Evolutionary conservation across 306 rosid species (phyloP).

Genomic region (Cicer arietinum): DNA sequence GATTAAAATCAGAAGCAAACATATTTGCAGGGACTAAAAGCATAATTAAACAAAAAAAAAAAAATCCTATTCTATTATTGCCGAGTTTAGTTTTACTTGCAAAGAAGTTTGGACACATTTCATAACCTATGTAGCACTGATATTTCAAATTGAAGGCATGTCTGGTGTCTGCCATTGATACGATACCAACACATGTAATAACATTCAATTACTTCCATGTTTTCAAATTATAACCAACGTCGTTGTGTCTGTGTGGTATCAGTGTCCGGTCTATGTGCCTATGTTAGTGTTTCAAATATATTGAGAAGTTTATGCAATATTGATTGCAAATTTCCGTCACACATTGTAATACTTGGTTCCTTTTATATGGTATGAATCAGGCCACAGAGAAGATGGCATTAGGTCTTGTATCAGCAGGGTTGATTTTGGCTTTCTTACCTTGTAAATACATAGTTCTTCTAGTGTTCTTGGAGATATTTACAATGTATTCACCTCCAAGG

Average conservation of each 20-base stretch:
- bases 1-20: not conserved
- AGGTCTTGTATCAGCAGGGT: conserved; percentile 61
- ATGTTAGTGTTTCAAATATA: no score
- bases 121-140: not conserved
- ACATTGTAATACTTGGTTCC: conserved; percentile 36
- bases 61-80: not conserved
- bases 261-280: no score
- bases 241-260: no score
- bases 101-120: not conserved
- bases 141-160: no score
- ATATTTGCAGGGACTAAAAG: not conserved
- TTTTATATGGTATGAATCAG: conserved; percentile 52
- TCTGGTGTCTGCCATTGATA: no score
- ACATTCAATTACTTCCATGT: no score
- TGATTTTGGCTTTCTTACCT: conserved; percentile 69
- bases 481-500: conserved; percentile 79
- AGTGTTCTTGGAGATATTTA: conserved; percentile 70
- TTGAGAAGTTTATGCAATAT: conserved; percentile 14
- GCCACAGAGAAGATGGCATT: conserved; percentile 76
- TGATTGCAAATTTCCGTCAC: conserved; percentile 3
- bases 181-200: no score
- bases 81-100: not conserved
- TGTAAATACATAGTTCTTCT: conserved; percentile 60
- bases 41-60: not conserved
- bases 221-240: no score